phyloP scores from a whole-genome alignment of 768 basidiomycete genomes.

The Lactarius tabidus region DNA sequence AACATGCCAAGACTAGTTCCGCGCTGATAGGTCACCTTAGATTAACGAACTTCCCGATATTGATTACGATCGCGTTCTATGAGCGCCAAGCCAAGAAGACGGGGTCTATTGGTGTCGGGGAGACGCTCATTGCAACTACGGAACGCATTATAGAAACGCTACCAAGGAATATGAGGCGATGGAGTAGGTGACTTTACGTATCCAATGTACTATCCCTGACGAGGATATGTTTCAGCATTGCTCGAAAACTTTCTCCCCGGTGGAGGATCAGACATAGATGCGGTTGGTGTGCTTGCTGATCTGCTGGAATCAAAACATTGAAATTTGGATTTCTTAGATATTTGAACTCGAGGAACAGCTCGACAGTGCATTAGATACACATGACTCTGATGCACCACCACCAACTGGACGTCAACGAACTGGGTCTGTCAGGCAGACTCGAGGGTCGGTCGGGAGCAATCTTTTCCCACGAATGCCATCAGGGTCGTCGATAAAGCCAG shows the following conservation, averaged over 20 bases:
- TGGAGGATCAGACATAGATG: slow-evolving; percentile 66
- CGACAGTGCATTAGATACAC: slow-evolving; percentile 53
- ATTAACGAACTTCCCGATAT: slow-evolving; percentile 77
- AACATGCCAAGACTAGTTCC: neutral
- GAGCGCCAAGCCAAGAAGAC: slow-evolving; percentile 77
- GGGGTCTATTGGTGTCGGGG: slow-evolving; percentile 62
- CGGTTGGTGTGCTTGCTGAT: slow-evolving; percentile 41
- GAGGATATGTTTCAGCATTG: slow-evolving; percentile 46
- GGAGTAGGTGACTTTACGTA: slow-evolving; percentile 51
- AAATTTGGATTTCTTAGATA: slow-evolving; percentile 41
- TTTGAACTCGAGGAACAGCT: slow-evolving; percentile 75
- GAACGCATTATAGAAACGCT: slow-evolving; percentile 72
- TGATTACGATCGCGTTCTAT: slow-evolving; percentile 77
- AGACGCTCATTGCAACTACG: slow-evolving; percentile 61
- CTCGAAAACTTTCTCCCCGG: slow-evolving; percentile 73
- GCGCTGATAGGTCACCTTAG: slow-evolving; percentile 35
- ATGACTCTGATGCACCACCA: slow-evolving; percentile 34
- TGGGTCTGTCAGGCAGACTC: slow-evolving; percentile 29
- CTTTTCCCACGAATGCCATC: slow-evolving; percentile 8
- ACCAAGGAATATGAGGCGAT: slow-evolving; percentile 67
- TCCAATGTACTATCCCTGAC: neutral
- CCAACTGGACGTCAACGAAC: slow-evolving; percentile 32
- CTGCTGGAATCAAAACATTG: slow-evolving; percentile 6
- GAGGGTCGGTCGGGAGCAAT: slow-evolving; percentile 4
- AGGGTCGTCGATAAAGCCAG: slow-evolving; percentile 12